Evolutionary conservation across 139 green algal genomes (phyloP).

Genomic region (Coelastrella sp.): DNA sequence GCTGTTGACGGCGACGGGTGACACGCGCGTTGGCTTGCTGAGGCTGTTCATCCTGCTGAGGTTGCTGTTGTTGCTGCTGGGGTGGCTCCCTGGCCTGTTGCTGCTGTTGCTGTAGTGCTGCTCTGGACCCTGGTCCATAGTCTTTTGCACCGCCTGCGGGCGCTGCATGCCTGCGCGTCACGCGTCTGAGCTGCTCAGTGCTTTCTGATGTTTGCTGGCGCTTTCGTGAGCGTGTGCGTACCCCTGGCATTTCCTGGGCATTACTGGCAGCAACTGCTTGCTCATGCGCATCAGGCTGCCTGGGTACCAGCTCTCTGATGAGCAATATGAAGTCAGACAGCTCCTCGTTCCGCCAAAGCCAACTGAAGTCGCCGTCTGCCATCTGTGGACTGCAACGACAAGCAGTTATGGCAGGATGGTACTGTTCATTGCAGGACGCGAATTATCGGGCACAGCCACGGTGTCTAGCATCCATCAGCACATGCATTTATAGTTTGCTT

Average conservation of each 20-base stretch:
- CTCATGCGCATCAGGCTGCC: neutral
- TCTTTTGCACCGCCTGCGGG: neutral
- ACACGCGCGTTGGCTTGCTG: neutral
- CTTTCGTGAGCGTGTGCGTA: neutral
- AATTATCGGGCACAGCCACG: too few species aligned
- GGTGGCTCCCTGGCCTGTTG: neutral
- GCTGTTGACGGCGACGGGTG: neutral
- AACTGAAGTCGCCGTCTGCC: constrained; percentile 29
- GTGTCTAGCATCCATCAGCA: too few species aligned
- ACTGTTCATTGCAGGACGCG: neutral
- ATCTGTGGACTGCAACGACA: neutral
- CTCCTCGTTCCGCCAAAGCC: constrained; percentile 44
- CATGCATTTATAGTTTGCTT: too few species aligned
- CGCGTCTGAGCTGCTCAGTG: neutral
- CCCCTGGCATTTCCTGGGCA: neutral
- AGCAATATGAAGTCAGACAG: constrained; percentile 38
- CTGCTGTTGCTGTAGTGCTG: neutral
- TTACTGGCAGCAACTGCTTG: neutral
- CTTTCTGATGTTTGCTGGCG: neutral
- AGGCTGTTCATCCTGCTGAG: neutral
- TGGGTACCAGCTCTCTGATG: neutral
- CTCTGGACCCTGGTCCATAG: neutral
- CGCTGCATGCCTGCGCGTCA: constrained; percentile 1
- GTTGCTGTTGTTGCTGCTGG: constrained; percentile 14
- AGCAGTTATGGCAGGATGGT: neutral